Base-by-base conservation (phyloP, 352 stramenopile genomes). In the Globisporangium splendens region DNA sequence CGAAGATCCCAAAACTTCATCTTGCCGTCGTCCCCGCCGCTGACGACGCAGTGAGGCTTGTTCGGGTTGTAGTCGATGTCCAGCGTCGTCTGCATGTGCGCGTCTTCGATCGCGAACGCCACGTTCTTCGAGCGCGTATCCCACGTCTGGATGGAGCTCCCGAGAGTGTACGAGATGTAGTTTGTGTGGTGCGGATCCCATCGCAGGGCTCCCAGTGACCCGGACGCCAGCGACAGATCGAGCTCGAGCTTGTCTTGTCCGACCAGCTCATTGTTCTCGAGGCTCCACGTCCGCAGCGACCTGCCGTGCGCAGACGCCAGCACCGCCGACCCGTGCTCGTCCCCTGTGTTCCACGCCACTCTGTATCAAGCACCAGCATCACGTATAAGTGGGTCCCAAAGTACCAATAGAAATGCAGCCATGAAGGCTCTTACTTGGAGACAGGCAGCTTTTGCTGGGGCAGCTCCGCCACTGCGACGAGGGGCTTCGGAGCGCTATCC, bases 1-100 rank as follows among this genome's bases (percentile, higher is more conserved):
- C 97, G 93, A 60, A 98, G 70, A 79, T 99, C 97, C 96, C 96
- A 99, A 68, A 99, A 99, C 65, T 98, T 98, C 20, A 99, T 69
- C 46, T 95, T 77, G 18, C 94, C 89, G 70, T 99, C 97, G 48
- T 98, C 91, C 8, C 96, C 96, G 6, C 86, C 78, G 50, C 89
- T 98, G 0, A 84, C 83, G 14, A 99, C 51, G 20, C 88, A 83
- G 57, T 96, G 91, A 0, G 96, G 95, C 69, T 98, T 98, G 76
- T 99, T 98, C n/a, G 93, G 97, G 77, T 99, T 99, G 73, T 98
- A 99, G 75, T 98, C 93, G 13, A 99, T 64, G 69, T 97, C 91
- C 3, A 89, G 47, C 8, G 76, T 72, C n/a, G 71, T 73, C 18
- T 63, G 70, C 6, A 75, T 42, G 56, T 94, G 83, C 64, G 89